A percentile compares a stretch with the other conserved stretches of the same genome.
phyloP scores from a whole-genome alignment of 805 yeast species.

The Metschnikowia reukaufii region DNA sequence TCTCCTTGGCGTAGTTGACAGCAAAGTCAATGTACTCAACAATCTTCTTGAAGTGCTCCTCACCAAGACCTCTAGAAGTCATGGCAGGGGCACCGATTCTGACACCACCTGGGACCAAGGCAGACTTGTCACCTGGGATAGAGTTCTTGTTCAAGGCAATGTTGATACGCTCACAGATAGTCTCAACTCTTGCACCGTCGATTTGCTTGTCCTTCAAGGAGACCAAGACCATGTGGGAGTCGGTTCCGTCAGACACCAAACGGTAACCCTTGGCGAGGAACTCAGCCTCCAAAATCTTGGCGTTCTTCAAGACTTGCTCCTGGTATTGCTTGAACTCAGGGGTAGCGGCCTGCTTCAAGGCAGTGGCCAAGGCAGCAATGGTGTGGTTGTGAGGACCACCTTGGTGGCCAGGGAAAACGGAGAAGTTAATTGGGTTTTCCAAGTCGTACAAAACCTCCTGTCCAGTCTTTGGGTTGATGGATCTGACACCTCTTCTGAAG shows the following conservation, averaged over 20 bases:
- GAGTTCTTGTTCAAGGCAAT: constrained; percentile 97
- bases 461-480: constrained; percentile 79
- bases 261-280: constrained; percentile 73
- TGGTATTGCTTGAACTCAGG: constrained; percentile 93
- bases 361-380: constrained; percentile 95
- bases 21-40: constrained; percentile 64
- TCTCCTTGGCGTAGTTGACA: constrained; percentile 63
- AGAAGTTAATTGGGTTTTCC: constrained; percentile 93
- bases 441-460: constrained; percentile 87
- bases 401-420: constrained; percentile 99
- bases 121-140: constrained; percentile 96
- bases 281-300: constrained; percentile 74
- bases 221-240: constrained; percentile 93
- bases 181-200: constrained; percentile 96
- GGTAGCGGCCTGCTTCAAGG: constrained; percentile 87
- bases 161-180: constrained; percentile 90
- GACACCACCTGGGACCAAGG: constrained; percentile 94
- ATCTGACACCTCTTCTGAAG: constrained; percentile 94
- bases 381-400: constrained; percentile 99
- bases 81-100: constrained; percentile 98
- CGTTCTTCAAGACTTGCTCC: constrained; percentile 82
- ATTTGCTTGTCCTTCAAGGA: constrained; percentile 84
- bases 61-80: constrained; percentile 95
- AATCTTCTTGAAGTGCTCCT: constrained; percentile 78
- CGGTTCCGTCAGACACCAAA: constrained; percentile 93